Percentiles rank a stretch among this genome's conserved stretches.
Evolutionary conservation across 345 rosid species (phyloP).

Genomic region (Murraya paniculata): DNA sequence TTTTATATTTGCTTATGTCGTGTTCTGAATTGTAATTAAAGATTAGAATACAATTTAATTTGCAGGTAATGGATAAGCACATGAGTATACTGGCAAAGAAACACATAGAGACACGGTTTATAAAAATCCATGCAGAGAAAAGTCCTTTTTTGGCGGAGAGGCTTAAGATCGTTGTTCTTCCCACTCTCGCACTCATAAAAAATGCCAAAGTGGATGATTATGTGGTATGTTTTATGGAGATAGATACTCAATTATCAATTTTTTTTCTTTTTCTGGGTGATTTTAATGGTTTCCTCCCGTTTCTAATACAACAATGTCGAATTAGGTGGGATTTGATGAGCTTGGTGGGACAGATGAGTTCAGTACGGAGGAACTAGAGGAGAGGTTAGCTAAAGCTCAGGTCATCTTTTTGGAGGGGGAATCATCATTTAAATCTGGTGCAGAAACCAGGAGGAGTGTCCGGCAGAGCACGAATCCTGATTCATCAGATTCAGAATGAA

Average conservation of each 20-base stretch:
- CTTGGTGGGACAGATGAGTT: conserved; percentile 97
- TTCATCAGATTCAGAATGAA: conserved; percentile 62
- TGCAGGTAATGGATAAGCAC: conserved; percentile 96
- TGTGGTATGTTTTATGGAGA: conserved; percentile 51
- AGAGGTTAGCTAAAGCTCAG: conserved; percentile 85
- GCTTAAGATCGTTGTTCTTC: conserved; percentile 89
- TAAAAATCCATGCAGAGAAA: conserved; percentile 95
- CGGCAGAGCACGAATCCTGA: conserved; percentile 58
- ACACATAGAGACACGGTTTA: conserved; percentile 93
- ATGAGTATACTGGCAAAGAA: conserved; percentile 78
- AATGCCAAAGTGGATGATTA: conserved; percentile 97
- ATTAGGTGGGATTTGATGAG: conserved; percentile 91
- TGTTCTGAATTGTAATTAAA: not conserved
- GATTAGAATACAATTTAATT: not conserved
- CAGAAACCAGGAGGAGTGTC: conserved; percentile 62
- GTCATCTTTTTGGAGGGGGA: conserved; percentile 83
- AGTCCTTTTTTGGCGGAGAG: conserved; percentile 94
- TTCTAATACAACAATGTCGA: not conserved
- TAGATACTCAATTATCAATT: not conserved
- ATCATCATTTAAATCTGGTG: conserved; percentile 58
- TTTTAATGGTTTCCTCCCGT: not conserved
- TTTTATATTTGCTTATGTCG: not conserved
- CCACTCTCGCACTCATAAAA: conserved; percentile 91
- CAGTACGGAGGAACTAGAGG: conserved; percentile 86
- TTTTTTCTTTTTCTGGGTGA: not conserved